phyloP scores from a whole-genome alignment of 1,284 basidiomycete genomes.

The Irpex sp. region DNA sequence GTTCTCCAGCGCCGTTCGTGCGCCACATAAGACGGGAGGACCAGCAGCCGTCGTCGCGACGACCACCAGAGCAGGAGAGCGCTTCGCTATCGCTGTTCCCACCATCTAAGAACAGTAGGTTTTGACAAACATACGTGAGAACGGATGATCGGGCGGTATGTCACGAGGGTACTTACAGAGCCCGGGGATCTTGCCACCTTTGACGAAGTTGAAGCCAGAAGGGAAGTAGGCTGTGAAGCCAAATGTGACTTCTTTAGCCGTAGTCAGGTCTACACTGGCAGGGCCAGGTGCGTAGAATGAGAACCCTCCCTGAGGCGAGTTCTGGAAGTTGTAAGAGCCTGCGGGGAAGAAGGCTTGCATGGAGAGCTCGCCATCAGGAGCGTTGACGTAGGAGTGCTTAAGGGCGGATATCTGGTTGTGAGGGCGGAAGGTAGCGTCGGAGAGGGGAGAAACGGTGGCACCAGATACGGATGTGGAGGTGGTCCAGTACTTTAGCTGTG shows the following conservation, averaged over 20 bases:
- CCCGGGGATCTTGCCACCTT: constrained; percentile 54
- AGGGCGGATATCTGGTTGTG: constrained; percentile 28
- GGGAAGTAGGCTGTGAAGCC: constrained; percentile 57
- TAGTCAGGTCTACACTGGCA: constrained; percentile 38
- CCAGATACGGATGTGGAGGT: constrained; percentile 29
- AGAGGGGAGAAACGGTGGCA: constrained; percentile 28
- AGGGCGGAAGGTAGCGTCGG: constrained; percentile 31
- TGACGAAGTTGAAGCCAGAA: constrained; percentile 37
- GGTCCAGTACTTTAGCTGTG: constrained; percentile 36
- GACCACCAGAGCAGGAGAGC: constrained; percentile 32
- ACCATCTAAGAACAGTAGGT: constrained; percentile 10
- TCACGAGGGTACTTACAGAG: constrained; percentile 38
- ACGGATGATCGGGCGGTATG: neutral
- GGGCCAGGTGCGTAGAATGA: constrained; percentile 53
- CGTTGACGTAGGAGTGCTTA: constrained; percentile 34
- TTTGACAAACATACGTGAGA: neutral
- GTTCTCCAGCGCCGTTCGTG: constrained; percentile 31
- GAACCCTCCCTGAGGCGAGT: constrained; percentile 50
- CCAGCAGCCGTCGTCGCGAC: constrained; percentile 34
- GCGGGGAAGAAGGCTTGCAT: constrained; percentile 55
- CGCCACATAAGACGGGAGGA: constrained; percentile 40
- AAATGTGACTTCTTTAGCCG: constrained; percentile 45
- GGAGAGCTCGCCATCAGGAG: constrained; percentile 42
- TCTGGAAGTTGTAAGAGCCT: constrained; percentile 51
- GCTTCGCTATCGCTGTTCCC: constrained; percentile 16